Evolutionary conservation across 768 basidiomycete species (phyloP).

Genomic region (Collybia sp.): DNA sequence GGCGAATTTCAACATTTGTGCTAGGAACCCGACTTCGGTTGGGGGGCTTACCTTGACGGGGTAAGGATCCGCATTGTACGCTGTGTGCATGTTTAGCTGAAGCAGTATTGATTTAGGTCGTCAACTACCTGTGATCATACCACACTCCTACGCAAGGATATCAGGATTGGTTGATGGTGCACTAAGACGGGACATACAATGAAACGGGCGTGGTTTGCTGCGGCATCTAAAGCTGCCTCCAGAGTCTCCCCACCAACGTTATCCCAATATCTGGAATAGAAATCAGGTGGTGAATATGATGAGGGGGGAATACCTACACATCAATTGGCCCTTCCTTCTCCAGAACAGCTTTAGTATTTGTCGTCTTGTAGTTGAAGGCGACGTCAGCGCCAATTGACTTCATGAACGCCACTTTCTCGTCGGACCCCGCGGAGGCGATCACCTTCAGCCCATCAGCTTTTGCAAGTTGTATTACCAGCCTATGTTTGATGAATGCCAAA

Average conservation of each 20-base stretch:
- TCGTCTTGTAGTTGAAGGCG: conserved; percentile 71
- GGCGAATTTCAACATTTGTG: neutral
- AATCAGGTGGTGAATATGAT: neutral
- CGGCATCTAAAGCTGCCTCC: conserved; percentile 48
- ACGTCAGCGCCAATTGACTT: conserved; percentile 58
- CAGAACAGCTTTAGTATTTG: conserved; percentile 43
- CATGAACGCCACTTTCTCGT: conserved; percentile 65
- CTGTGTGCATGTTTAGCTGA: conserved; percentile 1
- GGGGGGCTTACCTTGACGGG: conserved; percentile 19
- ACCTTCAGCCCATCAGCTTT: conserved; percentile 54
- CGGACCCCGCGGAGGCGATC: conserved; percentile 66
- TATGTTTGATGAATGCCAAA: conserved; percentile 9
- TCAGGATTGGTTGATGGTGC: neutral
- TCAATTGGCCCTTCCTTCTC: conserved; percentile 45
- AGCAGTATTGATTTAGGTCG: neutral
- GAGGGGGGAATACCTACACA: conserved; percentile 22
- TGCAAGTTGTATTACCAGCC: conserved; percentile 46
- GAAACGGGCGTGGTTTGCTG: conserved; percentile 41
- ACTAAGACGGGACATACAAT: conserved; percentile 28
- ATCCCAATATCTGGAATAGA: conserved; percentile 40
- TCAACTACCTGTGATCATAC: conserved; percentile 27
- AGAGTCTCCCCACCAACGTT: conserved; percentile 57
- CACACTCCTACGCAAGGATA: conserved; percentile 25
- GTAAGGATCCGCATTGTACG: conserved; percentile 24
- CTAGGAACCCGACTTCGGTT: neutral